Evolutionary conservation across 192 early-diverging fungal species (phyloP), one percentile per base, ranked within the genome.

Genomic region (Spinellus fusiger): DNA sequence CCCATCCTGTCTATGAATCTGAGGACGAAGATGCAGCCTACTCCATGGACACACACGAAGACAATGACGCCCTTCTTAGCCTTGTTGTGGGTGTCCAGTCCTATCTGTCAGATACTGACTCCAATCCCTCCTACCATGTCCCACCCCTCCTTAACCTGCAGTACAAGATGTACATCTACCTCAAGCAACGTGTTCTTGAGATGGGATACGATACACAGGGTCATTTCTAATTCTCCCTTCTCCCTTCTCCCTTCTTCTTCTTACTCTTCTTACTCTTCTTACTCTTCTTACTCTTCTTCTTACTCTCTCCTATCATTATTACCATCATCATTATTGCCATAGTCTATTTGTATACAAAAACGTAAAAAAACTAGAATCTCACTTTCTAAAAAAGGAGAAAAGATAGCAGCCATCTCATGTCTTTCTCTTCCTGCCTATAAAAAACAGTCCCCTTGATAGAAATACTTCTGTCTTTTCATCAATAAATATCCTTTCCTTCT

Each of bases 161-260:
- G 49, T 71, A 71, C 54, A 71, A 71, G 49, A 71, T 71, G 69
- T 71, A 71, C 33, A 65, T 54, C 28, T 71, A 71, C 38, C 64
- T 71, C 52, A 71, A 61, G 46, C 69, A 65, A n/a, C 57, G 69
- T 51, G 63, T 54, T 23, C 56, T 15, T 46, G 69, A 71, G 37
- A 65, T 71, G 58, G 69, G 61, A 33, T 31, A 28, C 27, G 62
- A 64, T 44, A 44, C 40, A 12, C 40, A 44, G 18, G 40, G 15
- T n/a, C 40, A n/a, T 12, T 12, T n/a, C 10, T 44, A 10, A 44
- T 2, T n/a, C 18, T 44, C 40, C 3, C 3, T 44, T 10, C 13
- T 44, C 18, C 10, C 18, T 10, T 37, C 13, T 9, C 13, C 35
- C 13, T 9, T 37, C 13, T 5, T 37, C 7, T 37, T 37, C 35